Percentiles rank a stretch among this genome's conserved stretches.
These are phyloP conservation scores for Nicotiana attenuata DNA, from an alignment of 257 asterid genomes.

Conservation along the genomic window DNA sequence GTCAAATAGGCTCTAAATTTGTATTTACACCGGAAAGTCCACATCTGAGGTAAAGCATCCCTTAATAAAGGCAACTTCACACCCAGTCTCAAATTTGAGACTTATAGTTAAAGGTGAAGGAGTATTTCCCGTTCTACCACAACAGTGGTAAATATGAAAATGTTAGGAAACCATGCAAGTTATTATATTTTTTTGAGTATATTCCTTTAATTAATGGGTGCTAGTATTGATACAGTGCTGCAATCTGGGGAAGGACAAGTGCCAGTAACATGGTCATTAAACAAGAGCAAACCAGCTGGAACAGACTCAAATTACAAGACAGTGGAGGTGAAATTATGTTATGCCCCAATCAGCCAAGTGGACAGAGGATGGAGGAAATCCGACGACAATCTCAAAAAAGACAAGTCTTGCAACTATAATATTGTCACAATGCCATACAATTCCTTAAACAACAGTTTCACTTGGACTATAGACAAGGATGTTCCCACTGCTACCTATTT, in stretches of 20 bases:
- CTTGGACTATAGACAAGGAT: slow-evolving; percentile 37
- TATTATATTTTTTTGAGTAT: background rate
- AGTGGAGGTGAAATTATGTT: slow-evolving; percentile 49
- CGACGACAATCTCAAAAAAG: slow-evolving; percentile 39
- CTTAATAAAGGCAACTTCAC: too few species aligned
- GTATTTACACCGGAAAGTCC: too few species aligned
- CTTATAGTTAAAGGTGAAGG: too few species aligned
- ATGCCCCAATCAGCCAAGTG: slow-evolving; percentile 64
- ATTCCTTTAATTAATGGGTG: background rate
- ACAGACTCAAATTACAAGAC: slow-evolving; percentile 43
- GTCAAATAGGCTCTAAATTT: too few species aligned
- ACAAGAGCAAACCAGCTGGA: slow-evolving; percentile 25
- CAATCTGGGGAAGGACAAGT: slow-evolving; percentile 46
- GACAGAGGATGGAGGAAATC: slow-evolving; percentile 80
- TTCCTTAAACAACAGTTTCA: slow-evolving; percentile 29
- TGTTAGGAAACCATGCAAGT: too few species aligned
- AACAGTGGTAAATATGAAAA: too few species aligned
- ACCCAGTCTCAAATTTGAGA: too few species aligned
- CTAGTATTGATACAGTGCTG: slow-evolving; percentile 27
- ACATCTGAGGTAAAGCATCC: too few species aligned
- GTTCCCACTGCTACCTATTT: slow-evolving; percentile 64
- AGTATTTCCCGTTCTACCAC: too few species aligned
- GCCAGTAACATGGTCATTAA: slow-evolving; percentile 44
- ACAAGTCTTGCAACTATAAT: slow-evolving; percentile 67
- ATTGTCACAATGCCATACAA: slow-evolving; percentile 35